These are phyloP conservation scores for Daldinia concentrica DNA, from an alignment of 495 filamentous ascomycete genomes.

Conservation along the genomic window DNA sequence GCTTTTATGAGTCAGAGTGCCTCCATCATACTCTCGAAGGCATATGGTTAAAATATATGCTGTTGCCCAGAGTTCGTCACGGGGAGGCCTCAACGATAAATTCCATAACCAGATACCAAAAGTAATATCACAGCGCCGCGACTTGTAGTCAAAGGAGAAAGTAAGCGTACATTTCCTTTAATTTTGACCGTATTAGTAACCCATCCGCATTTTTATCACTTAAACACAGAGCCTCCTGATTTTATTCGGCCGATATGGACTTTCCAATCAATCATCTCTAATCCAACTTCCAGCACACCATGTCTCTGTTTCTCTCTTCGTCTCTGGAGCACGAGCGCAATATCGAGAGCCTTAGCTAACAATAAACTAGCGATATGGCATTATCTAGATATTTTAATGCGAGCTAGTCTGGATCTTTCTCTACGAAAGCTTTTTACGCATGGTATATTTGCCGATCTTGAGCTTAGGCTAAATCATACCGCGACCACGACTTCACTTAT, in stretches of 20 bases:
- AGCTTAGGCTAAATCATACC: slow-evolving; percentile 37
- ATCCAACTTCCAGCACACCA: too few species aligned
- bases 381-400: not conserved
- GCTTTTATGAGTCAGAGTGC: not conserved
- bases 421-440: not conserved
- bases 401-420: not conserved
- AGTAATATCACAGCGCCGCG: not conserved
- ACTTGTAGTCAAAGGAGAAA: not conserved
- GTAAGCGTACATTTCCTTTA: not conserved
- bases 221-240: too few species aligned
- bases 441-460: slow-evolving; percentile 9
- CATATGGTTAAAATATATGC: not conserved
- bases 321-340: not conserved
- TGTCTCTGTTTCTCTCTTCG: not conserved
- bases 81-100: not conserved
- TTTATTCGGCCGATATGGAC: too few species aligned
- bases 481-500: slow-evolving; percentile 1
- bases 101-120: not conserved
- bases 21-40: not conserved
- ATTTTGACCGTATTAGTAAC: not conserved
- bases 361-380: not conserved
- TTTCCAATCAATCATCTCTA: too few species aligned
- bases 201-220: not conserved
- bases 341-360: not conserved
- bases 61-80: not conserved